phyloP scores from a whole-genome alignment of 805 yeast genomes.

The Yueomyces sinensis region DNA sequence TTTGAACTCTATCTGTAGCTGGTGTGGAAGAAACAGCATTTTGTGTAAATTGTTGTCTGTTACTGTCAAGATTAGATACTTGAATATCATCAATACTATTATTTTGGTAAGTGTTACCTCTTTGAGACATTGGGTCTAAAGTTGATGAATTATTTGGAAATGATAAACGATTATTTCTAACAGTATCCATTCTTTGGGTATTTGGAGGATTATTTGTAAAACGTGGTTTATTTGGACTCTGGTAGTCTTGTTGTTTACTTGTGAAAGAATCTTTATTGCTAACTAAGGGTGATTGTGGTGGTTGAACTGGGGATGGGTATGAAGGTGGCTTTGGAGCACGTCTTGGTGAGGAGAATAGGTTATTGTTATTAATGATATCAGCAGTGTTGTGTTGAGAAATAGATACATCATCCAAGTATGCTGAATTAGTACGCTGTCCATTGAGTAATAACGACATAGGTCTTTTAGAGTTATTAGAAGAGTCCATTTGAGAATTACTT shows the following conservation, averaged over 20 bases:
- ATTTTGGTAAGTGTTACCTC: not conserved
- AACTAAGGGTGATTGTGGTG: slow-evolving; percentile 21
- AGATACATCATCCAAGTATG: slow-evolving; percentile 1
- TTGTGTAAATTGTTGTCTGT: slow-evolving; percentile 11
- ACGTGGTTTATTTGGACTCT: not conserved
- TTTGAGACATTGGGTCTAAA: not conserved
- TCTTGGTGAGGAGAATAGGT: slow-evolving; percentile 50
- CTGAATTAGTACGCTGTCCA: slow-evolving; percentile 1
- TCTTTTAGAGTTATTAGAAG: not conserved
- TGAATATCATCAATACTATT: not conserved
- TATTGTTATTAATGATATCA: slow-evolving; percentile 5
- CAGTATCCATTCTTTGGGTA: not conserved
- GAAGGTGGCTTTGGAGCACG: slow-evolving; percentile 61
- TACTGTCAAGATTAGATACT: not conserved
- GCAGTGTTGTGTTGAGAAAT: not conserved
- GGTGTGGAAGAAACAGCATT: slow-evolving; percentile 11
- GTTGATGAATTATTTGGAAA: slow-evolving; percentile 2
- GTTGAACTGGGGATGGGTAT: slow-evolving; percentile 30
- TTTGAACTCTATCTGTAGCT: slow-evolving; percentile 1
- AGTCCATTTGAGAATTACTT: not conserved
- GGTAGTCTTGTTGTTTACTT: not conserved
- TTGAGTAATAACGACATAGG: slow-evolving; percentile 5
- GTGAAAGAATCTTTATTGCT: not conserved
- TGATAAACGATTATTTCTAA: slow-evolving; percentile 6
- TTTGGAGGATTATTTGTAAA: not conserved